These are phyloP conservation scores for Globisporangium cystogenes DNA, from an alignment of 352 stramenopile species.

Conservation along the genomic window DNA sequence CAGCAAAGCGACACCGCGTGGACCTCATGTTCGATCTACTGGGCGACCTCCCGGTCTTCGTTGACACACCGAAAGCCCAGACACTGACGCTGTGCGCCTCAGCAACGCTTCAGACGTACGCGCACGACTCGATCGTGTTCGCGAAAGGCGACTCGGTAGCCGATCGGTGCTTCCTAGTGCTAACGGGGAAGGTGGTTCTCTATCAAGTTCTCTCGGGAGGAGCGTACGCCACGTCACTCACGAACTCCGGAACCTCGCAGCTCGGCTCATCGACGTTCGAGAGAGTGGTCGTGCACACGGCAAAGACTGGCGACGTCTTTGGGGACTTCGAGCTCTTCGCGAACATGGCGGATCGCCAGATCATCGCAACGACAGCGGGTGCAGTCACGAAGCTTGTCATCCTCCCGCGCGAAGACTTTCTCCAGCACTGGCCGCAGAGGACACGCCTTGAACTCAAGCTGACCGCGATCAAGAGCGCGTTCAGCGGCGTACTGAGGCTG, in stretches of 20 bases:
- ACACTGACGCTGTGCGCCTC: slow-evolving; percentile 24
- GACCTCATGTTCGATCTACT: slow-evolving; percentile 33
- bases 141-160: slow-evolving; percentile 18
- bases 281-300: slow-evolving; percentile 22
- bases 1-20: slow-evolving; percentile 26
- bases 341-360: slow-evolving; percentile 17
- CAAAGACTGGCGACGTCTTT: slow-evolving; percentile 30
- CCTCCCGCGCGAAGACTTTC: slow-evolving; percentile 30
- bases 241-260: not conserved
- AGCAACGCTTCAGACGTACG: slow-evolving; percentile 23
- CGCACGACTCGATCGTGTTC: slow-evolving; percentile 25
- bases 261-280: slow-evolving; percentile 1
- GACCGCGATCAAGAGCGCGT: slow-evolving; percentile 20
- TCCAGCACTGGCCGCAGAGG: slow-evolving; percentile 22
- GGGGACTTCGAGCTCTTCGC: slow-evolving; percentile 41
- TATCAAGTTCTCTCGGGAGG: slow-evolving; percentile 19
- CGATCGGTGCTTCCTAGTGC: slow-evolving; percentile 31
- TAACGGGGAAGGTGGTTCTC: slow-evolving; percentile 27
- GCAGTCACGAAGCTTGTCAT: slow-evolving; percentile 26
- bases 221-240: slow-evolving; percentile 1
- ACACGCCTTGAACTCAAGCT: slow-evolving; percentile 27
- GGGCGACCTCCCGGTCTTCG: slow-evolving; percentile 21
- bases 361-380: slow-evolving; percentile 19
- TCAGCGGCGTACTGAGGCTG: slow-evolving; percentile 25
- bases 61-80: slow-evolving; percentile 15